These are phyloP conservation scores for Hymenotorrendiella dingleyae DNA, from an alignment of 2,329 filamentous ascomycete genomes.

Conservation along the genomic window DNA sequence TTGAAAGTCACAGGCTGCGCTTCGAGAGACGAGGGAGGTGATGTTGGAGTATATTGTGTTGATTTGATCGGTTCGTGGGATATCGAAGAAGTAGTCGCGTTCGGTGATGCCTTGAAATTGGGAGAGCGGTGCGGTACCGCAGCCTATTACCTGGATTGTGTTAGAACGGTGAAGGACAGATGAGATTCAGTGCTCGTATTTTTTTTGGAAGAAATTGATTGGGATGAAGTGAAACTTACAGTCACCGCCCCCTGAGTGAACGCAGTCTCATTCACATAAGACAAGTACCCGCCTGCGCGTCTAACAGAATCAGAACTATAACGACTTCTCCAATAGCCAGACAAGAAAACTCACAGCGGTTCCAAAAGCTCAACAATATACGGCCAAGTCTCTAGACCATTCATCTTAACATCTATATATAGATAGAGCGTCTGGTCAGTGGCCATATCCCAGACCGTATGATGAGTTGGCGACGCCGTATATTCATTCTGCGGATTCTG, in stretches of 20 bases:
- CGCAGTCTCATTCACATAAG: constrained; percentile 17
- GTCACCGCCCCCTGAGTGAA: constrained; percentile 24
- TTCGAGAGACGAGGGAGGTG: constrained; percentile 25
- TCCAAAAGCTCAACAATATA: constrained; percentile 49
- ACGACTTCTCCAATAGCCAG: no score
- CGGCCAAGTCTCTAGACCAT: constrained; percentile 48
- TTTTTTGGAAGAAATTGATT: no score
- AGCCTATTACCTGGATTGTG: no score
- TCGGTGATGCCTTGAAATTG: constrained; percentile 39
- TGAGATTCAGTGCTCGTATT: no score
- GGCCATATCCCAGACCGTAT: constrained; percentile 55
- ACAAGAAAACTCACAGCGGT: constrained; percentile 47
- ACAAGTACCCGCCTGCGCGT: constrained; percentile 29
- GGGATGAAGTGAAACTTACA: no score
- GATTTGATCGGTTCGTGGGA: constrained; percentile 23
- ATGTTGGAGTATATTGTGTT: constrained; percentile 25
- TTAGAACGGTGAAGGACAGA: no score
- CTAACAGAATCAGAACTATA: no score
- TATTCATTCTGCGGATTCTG: constrained; percentile 31
- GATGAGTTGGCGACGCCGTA: constrained; percentile 40
- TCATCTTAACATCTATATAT: constrained; percentile 59
- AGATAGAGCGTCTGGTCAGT: constrained; percentile 54
- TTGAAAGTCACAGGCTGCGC: constrained; percentile 52
- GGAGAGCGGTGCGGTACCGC: constrained; percentile 37
- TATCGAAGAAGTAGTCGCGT: constrained; percentile 57